Evolutionary conservation across 2,329 filamentous ascomycete species (phyloP).

Genomic region (Alternaria infectoria): DNA sequence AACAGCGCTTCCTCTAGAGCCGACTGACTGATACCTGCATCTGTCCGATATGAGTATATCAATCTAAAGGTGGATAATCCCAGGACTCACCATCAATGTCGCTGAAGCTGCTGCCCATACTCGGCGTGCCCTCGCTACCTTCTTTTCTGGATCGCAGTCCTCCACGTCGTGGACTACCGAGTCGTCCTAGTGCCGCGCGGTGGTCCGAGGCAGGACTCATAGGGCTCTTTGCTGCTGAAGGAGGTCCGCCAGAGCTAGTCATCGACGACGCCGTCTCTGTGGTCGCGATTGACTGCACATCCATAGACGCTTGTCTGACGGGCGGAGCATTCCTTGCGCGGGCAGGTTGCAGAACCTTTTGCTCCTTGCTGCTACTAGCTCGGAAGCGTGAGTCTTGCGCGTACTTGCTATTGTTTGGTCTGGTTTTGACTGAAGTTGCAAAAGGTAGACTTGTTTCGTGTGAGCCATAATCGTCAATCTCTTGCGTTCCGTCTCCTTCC

Average conservation of each 20-base stretch:
- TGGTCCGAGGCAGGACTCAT: slow-evolving; percentile 59
- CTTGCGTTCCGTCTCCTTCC: slow-evolving; percentile 40
- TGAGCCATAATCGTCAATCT: slow-evolving; percentile 62
- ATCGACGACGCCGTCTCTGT: slow-evolving; percentile 60
- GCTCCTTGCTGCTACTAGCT: slow-evolving; percentile 9
- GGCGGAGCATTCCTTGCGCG: slow-evolving; percentile 4
- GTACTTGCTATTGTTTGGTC: slow-evolving; percentile 10
- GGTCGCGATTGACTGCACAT: slow-evolving; percentile 27
- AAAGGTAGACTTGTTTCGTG: slow-evolving; percentile 55
- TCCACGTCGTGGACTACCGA: slow-evolving; percentile 58
- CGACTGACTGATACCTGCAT: slow-evolving; percentile 80
- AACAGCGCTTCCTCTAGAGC: slow-evolving; percentile 79
- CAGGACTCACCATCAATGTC: slow-evolving; percentile 72
- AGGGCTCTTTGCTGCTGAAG: slow-evolving; percentile 24
- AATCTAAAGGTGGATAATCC: neutral
- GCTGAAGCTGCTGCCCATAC: slow-evolving; percentile 77
- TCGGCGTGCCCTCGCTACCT: slow-evolving; percentile 45
- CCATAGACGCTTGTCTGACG: slow-evolving; percentile 19
- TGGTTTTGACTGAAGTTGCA: slow-evolving; percentile 35
- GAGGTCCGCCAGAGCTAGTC: slow-evolving; percentile 45
- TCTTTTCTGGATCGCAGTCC: slow-evolving; percentile 29
- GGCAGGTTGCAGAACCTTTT: slow-evolving; percentile 12
- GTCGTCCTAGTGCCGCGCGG: slow-evolving; percentile 63
- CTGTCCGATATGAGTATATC: slow-evolving; percentile 49
- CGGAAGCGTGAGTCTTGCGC: slow-evolving; percentile 12